Base-by-base conservation (phyloP, 371 early-diverging fungal genomes). In the Mortierella sp. region DNA sequence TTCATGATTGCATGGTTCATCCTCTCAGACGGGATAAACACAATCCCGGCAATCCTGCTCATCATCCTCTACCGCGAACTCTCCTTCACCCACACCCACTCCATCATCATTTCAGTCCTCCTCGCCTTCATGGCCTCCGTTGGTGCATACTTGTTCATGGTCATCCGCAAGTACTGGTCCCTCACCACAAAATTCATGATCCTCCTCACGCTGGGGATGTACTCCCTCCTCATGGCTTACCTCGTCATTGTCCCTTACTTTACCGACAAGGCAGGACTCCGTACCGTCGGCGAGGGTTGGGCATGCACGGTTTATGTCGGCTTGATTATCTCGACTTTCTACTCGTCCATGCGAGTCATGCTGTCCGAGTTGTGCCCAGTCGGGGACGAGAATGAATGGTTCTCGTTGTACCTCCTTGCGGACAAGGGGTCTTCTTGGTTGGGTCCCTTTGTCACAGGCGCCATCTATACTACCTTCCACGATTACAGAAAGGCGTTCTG, bases 381-480 rank as follows among this genome's bases (percentile, higher is more conserved):
- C 4, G 91, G 91, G 9, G 83, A 86, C 57, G 92, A 91, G 74
- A 89, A 89, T 55, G 91, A 92, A 75, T 89, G 91, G 79, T 92
- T 91, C 71, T 82, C 88, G 37, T 28, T 92, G n/a, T 91, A 88
- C 76, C 82, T 90, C 55, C 89, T 94, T 55, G 91, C 93, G 26
- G 93, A 93, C 82, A 91, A 91, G 82, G 93, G 94, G 1, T 91
- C 92, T 0, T 89, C 91, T 11, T 92, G 85, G 93, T 70, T 93
- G 34, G 94, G 93, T 0, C 93, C 93, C 21, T 76, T 93, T 19
- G 84, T 91, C 5, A 89, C 91, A 43, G 94, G 88, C 0, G 87
- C 79, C 19, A 91, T 93, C 50, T 78, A 82, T 19, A 75, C 78
- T 0, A 69, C 53, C 6, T 82, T 88, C 2, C 72, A 76, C 13